A percentile compares a stretch with the other conserved stretches of the same genome.
Evolutionary conservation across 495 filamentous ascomycete species (phyloP).

Genomic region (Trichoderma orchidacearum): DNA sequence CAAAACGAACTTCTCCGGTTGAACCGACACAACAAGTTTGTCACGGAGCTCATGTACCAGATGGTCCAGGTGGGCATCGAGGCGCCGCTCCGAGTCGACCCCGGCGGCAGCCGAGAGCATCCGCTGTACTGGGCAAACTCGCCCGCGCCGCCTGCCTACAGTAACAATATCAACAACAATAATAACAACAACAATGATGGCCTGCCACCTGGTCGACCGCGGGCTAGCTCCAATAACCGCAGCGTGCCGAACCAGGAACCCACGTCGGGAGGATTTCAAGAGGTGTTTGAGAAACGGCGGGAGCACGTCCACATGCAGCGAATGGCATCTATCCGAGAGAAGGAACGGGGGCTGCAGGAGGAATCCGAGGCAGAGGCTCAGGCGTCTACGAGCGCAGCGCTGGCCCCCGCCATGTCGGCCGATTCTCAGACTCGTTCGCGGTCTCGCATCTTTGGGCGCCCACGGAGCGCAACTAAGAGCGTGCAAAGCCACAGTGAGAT

Average conservation of each 20-base stretch:
- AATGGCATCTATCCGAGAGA: slow-evolving; percentile 2
- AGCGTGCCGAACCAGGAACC: not conserved
- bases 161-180: not conserved
- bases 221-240: not conserved
- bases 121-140: slow-evolving; percentile 29
- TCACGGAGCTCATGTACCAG: slow-evolving; percentile 79
- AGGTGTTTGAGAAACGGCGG: slow-evolving; percentile 3
- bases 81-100: slow-evolving; percentile 64
- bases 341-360: not conserved
- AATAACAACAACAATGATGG: not conserved
- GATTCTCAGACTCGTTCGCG: slow-evolving; percentile 1
- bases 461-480: not conserved
- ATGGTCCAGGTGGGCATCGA: slow-evolving; percentile 79
- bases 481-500: not conserved
- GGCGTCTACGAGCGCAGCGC: not conserved
- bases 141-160: not conserved
- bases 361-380: not conserved
- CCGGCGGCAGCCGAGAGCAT: slow-evolving; percentile 40
- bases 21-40: slow-evolving; percentile 86
- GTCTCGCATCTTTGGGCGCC: not conserved
- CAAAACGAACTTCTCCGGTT: slow-evolving; percentile 90
- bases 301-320: not conserved
- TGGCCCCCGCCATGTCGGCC: not conserved
- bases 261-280: not conserved
- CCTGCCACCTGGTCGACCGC: not conserved